Conservation (phyloP, 495 filamentous ascomycete genomes). For the Neurospora sp. region DNA sequence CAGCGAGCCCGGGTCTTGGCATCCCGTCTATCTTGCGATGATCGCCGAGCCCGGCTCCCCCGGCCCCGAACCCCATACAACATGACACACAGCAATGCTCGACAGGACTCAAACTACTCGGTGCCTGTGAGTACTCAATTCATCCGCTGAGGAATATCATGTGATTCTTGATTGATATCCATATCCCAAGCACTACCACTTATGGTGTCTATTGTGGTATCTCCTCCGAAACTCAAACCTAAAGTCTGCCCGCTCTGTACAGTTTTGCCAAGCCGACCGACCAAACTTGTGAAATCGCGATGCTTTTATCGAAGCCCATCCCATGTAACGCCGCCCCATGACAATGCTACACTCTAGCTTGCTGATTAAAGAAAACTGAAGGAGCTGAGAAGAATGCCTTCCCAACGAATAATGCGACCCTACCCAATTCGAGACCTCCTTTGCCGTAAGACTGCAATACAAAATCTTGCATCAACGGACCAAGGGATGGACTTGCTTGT, state of each 20-base stretch:
- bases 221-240: neutral
- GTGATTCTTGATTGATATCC: neutral
- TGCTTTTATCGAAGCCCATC: neutral
- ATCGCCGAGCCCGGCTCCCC: neutral
- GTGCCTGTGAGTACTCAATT: neutral
- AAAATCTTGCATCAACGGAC: neutral
- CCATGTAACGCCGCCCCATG: neutral
- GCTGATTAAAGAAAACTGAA: neutral
- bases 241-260: neutral
- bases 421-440: neutral
- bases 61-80: neutral
- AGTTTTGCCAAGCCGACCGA: neutral
- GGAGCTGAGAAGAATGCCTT: neutral
- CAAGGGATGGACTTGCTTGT: constrained; percentile 2
- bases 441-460: neutral
- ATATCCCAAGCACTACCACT: neutral
- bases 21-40: neutral
- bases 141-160: neutral
- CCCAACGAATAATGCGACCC: neutral
- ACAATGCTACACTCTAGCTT: neutral
- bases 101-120: neutral
- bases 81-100: neutral
- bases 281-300: neutral
- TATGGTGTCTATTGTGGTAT: neutral
- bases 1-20: neutral